A percentile compares a stretch with the other conserved stretches of the same genome.
phyloP scores from a whole-genome alignment of 2,329 filamentous ascomycete species.

The Lasiodiplodia citricola region DNA sequence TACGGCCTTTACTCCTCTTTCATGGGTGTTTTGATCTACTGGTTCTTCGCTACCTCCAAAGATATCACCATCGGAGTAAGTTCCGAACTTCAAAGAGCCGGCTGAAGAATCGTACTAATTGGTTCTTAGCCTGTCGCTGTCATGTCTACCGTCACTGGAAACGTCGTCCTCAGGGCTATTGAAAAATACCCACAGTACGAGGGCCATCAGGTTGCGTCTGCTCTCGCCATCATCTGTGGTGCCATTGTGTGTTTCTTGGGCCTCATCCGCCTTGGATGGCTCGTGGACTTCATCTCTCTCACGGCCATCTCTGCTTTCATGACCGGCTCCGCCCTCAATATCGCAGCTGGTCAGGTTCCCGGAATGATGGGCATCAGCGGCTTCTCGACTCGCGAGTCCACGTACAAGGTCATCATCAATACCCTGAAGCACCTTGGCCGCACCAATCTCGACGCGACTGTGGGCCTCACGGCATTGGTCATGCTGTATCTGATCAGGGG shows the following conservation, averaged over 20 bases:
- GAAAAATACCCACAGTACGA: constrained; percentile 61
- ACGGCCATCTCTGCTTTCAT: constrained; percentile 94
- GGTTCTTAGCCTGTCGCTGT: constrained; percentile 80
- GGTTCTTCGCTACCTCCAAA: constrained; percentile 98
- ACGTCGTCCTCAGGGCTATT: constrained; percentile 72
- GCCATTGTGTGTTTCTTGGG: constrained; percentile 81
- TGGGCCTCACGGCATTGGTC: constrained; percentile 80
- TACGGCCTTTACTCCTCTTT: constrained; percentile 95
- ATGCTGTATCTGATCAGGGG: constrained; percentile 75
- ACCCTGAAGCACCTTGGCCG: constrained; percentile 74
- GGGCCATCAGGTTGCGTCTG: constrained; percentile 74
- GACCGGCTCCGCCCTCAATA: constrained; percentile 93
- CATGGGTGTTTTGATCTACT: constrained; percentile 92
- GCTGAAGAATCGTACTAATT: not conserved
- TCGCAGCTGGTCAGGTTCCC: constrained; percentile 82
- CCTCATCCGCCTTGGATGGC: constrained; percentile 79
- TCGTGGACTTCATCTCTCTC: constrained; percentile 92
- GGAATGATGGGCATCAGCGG: constrained; percentile 78
- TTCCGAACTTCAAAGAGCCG: constrained; percentile 31
- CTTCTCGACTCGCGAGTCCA: constrained; percentile 76
- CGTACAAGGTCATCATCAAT: constrained; percentile 86
- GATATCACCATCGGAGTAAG: constrained; percentile 96
- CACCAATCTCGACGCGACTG: constrained; percentile 77
- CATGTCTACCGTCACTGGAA: constrained; percentile 88
- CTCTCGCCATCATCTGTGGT: constrained; percentile 79